Conservation (phyloP, 2,329 filamentous ascomycete genomes). For the Cercospora sp. region DNA sequence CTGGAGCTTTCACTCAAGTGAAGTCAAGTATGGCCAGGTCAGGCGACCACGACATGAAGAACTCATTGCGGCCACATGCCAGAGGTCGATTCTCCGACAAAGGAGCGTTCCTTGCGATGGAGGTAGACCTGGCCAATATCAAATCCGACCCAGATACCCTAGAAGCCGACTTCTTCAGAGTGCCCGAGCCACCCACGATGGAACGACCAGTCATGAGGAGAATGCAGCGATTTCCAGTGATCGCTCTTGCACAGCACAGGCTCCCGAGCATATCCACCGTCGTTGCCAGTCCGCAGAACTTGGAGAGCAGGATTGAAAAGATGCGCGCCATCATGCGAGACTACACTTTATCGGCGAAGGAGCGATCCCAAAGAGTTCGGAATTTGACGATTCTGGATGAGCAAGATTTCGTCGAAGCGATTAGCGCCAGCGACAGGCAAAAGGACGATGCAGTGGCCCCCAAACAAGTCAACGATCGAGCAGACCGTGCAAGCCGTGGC, state of each 20-base stretch:
- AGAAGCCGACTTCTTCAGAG: not conserved
- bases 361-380: not conserved
- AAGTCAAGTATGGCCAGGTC: not conserved
- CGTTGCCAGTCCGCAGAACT: not conserved
- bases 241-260: not conserved
- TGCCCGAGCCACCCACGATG: not conserved
- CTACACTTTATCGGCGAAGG: not conserved
- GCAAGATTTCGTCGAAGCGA: not conserved
- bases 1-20: not conserved
- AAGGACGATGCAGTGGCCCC: not conserved
- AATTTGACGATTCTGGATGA: not conserved
- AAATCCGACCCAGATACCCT: not conserved
- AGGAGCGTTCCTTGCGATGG: not conserved
- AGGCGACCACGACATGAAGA: not conserved
- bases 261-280: not conserved
- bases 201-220: not conserved
- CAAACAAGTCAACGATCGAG: not conserved
- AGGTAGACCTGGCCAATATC: not conserved
- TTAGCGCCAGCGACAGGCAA: not conserved
- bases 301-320: not conserved
- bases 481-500: not conserved
- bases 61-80: not conserved
- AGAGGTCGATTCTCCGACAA: not conserved
- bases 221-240: not conserved
- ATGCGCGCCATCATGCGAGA: not conserved